Conservation (phyloP, 2,329 filamentous ascomycete species). For the Microdochium nivale region DNA sequence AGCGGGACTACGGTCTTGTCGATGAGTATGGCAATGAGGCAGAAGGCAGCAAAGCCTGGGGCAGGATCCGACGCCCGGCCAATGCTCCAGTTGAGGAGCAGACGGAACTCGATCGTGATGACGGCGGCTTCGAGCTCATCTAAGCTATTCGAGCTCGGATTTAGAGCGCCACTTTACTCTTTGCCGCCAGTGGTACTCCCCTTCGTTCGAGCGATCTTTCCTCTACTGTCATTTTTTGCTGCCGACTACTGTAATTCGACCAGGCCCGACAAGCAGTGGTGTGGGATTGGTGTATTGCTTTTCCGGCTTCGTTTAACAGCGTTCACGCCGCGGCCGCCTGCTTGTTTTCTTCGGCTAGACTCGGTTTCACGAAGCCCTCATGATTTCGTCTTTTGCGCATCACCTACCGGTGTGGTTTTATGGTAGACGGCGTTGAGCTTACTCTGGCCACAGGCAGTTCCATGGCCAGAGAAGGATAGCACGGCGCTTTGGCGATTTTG, state of each 20-base stretch:
- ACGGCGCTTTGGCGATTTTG: neutral
- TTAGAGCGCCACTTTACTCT: neutral
- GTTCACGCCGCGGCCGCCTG: neutral
- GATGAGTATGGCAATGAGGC: conserved; percentile 34
- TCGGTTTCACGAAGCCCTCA: neutral
- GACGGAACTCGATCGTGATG: conserved; percentile 20
- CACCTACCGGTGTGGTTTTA: neutral
- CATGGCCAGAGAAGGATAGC: neutral
- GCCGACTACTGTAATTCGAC: too few species aligned
- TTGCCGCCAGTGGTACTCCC: neutral
- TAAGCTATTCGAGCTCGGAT: conserved; percentile 6
- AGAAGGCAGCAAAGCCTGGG: conserved; percentile 33
- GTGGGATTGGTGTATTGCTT: too few species aligned
- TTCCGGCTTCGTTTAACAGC: neutral
- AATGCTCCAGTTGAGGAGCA: conserved; percentile 13
- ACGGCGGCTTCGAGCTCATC: conserved; percentile 33
- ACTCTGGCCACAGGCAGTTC: neutral
- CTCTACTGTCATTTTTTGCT: neutral
- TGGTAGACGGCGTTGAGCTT: neutral
- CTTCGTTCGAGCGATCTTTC: neutral
- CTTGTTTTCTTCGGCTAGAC: neutral
- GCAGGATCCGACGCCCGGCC: conserved; percentile 25
- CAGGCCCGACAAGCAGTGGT: neutral
- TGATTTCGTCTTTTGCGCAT: neutral
- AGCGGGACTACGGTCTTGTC: conserved; percentile 39